Base-by-base conservation (phyloP, 331 rosid genomes). In the Quercus lobata region DNA sequence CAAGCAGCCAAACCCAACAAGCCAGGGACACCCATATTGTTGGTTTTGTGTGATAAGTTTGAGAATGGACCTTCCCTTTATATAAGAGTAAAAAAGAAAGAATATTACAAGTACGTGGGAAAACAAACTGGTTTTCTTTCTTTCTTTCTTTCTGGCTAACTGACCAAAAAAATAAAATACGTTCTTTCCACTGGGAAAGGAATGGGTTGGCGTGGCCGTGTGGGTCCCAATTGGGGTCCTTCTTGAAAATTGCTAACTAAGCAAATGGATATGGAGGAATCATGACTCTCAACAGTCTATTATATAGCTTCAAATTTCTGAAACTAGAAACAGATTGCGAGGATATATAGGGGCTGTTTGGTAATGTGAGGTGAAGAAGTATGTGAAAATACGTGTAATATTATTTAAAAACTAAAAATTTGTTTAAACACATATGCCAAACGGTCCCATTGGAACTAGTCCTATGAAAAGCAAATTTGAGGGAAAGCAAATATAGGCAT, bases 21-120 rank as follows among this genome's bases (percentile, higher is more conserved):
- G 37, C 52, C 71, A 37, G n/a, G 32, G 29, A 56, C 54, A 77
- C 55, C 65, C 88, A 87, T 87, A 29, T 12, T 76, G 79, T 24
- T 72, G 53, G 82, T 15, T 24, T 80, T 57, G 74, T 2, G 76
- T 72, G 57, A 57, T 3, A 37, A 18, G 41, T 62, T 57, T 76
- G 75, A 68, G 41, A 22, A 62, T 34, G 73, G 70, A 2, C 72
- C 17, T 57, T 57, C 72, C 77, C 32, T 74, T 70, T 70, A 69
- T 69, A 70, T 49, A 46, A 66, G 54, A 69, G 46, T 7, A 53
- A 34, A 52, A 35, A 46, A 69, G 14, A 8, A 71, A 32, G 16
- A 7, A 17, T 3, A 62, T 12, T 49, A 49, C 17, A 3, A 49
- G 5, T 12, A 19, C 24, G 65, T 75, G 90, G 35, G 84, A 84